These are phyloP conservation scores for Capsella rubella DNA, from an alignment of 441 rosid genomes.

Conservation along the genomic window DNA sequence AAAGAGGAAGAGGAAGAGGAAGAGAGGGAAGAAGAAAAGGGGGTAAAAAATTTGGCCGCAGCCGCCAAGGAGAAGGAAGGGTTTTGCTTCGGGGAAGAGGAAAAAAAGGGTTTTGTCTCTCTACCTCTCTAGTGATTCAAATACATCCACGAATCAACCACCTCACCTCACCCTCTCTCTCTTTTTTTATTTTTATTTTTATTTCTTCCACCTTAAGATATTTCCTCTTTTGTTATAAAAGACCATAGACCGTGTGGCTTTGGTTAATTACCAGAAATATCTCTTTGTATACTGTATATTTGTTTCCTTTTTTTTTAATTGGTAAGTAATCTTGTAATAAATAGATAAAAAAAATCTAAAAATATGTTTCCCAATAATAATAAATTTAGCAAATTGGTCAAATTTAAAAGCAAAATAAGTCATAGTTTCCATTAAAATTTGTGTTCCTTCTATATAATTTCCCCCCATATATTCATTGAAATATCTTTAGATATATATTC, in stretches of 20 bases:
- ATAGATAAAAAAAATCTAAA: not conserved
- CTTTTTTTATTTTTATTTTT: not conserved
- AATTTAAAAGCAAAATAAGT: not conserved
- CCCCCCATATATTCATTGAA: not conserved
- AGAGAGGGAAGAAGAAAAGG: slow-evolving; percentile 9
- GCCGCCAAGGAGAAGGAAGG: slow-evolving; percentile 69
- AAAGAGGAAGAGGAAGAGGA: not conserved
- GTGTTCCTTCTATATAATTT: not conserved
- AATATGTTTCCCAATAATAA: too few relatives aligned
- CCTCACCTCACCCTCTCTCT: not conserved
- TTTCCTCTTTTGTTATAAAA: slow-evolving; percentile 34
- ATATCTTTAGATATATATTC: not conserved
- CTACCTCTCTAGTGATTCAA: slow-evolving; percentile 56
- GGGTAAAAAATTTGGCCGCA: slow-evolving; percentile 43
- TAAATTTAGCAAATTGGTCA: not conserved
- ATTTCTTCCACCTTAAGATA: slow-evolving; percentile 41
- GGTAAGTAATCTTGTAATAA: slow-evolving; percentile 10
- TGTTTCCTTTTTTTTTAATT: not conserved
- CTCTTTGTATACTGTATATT: not conserved
- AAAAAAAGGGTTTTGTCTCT: slow-evolving; percentile 55
- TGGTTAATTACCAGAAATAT: slow-evolving; percentile 6
- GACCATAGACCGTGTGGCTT: slow-evolving; percentile 23
- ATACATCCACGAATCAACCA: slow-evolving; percentile 57
- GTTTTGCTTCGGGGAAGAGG: slow-evolving; percentile 53
- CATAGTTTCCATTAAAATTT: not conserved